These are phyloP conservation scores for Misopates orontium DNA, from an alignment of 257 asterid genomes.

Conservation along the genomic window DNA sequence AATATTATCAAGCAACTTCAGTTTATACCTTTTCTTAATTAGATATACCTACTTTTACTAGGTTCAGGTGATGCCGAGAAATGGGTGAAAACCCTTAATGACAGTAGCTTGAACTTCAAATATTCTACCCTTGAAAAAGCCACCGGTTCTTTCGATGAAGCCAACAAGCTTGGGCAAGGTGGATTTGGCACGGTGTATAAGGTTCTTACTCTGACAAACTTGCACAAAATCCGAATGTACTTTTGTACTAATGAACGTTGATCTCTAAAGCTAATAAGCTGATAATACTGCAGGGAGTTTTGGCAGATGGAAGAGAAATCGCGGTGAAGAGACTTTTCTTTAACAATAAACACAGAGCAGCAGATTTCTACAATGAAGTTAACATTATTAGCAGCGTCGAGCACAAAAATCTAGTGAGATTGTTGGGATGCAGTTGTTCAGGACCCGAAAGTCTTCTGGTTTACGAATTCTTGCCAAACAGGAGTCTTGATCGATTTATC, in stretches of 20 bases:
- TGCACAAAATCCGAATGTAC: not conserved
- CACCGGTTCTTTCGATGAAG: slow-evolving; percentile 68
- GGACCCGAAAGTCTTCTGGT: slow-evolving; percentile 96
- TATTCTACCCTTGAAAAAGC: slow-evolving; percentile 90
- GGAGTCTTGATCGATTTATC: slow-evolving; percentile 77
- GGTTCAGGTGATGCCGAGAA: slow-evolving; percentile 61
- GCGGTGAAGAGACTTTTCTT: slow-evolving; percentile 93
- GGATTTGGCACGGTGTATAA: slow-evolving; percentile 94
- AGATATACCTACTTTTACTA: slow-evolving; percentile 2
- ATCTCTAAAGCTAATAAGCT: slow-evolving; percentile 2
- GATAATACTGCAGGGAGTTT: slow-evolving; percentile 55
- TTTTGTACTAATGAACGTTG: not conserved
- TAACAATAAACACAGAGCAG: slow-evolving; percentile 86
- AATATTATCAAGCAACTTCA: too few species aligned
- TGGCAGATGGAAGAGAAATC: slow-evolving; percentile 87
- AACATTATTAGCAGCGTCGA: slow-evolving; percentile 88
- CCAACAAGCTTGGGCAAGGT: slow-evolving; percentile 92
- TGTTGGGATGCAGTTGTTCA: slow-evolving; percentile 86
- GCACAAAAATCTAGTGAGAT: slow-evolving; percentile 82
- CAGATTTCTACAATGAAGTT: slow-evolving; percentile 88
- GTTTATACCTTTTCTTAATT: too few species aligned
- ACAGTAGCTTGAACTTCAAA: slow-evolving; percentile 90
- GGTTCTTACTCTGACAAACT: slow-evolving; percentile 34
- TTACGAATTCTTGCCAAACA: slow-evolving; percentile 67
- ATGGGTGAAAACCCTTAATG: slow-evolving; percentile 68